phyloP scores from a whole-genome alignment of 2,329 filamentous ascomycete genomes.

The Harringtonia lauricola region DNA sequence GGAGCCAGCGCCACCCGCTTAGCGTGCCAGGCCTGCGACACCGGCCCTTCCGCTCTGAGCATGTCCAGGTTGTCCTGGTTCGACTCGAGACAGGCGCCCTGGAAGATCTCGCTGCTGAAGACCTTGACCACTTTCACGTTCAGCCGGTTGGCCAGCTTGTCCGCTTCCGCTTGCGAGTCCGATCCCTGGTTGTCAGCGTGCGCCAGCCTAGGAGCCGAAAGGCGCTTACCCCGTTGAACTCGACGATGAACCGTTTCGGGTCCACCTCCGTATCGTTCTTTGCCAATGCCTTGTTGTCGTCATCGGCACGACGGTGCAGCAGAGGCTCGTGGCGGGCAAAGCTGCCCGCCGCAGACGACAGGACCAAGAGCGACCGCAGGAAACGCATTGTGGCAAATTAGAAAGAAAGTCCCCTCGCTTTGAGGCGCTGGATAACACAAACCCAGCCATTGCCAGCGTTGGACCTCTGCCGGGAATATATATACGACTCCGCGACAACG shows the following conservation, averaged over 20 bases:
- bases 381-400: neutral
- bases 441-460: too few relatives aligned
- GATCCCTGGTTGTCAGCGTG: neutral
- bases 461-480: too few relatives aligned
- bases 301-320: neutral
- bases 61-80: conserved; percentile 4
- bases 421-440: too few relatives aligned
- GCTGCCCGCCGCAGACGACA: neutral
- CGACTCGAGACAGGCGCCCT: conserved; percentile 3
- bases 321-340: neutral
- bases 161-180: neutral
- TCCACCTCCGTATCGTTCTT: neutral
- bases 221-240: neutral
- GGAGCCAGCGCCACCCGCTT: conserved; percentile 2
- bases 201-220: neutral
- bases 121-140: conserved; percentile 1
- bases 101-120: neutral
- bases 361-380: neutral
- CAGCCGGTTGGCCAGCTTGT: neutral
- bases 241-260: conserved; percentile 1
- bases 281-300: neutral
- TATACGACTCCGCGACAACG: too few relatives aligned
- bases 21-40: conserved; percentile 4
- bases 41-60: conserved; percentile 2
- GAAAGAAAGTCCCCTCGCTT: too few relatives aligned